A percentile compares a stretch with the other conserved stretches of the same genome.
phyloP scores from a whole-genome alignment of 495 filamentous ascomycete genomes.

The Penicillium samsonianum region DNA sequence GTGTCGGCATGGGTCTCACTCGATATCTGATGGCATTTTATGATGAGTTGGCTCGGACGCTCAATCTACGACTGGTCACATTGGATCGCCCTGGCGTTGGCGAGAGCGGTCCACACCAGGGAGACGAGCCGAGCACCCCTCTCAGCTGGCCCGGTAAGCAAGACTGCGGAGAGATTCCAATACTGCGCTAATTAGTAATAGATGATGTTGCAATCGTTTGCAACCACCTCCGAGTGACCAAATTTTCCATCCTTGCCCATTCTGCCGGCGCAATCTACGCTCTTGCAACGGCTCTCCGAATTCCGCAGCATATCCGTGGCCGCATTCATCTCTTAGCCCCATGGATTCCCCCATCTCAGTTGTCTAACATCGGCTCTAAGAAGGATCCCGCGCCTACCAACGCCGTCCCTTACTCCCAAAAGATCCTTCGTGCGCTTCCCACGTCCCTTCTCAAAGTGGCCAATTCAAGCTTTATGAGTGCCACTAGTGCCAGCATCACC shows the following conservation, averaged over 20 bases:
- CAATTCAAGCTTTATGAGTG: conserved; percentile 91
- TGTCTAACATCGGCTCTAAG: conserved; percentile 77
- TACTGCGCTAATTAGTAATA: conserved; percentile 32
- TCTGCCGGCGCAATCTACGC: conserved; percentile 97
- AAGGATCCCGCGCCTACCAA: conserved; percentile 73
- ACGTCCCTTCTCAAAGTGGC: conserved; percentile 91
- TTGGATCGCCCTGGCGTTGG: conserved; percentile 93
- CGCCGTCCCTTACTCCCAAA: conserved; percentile 86
- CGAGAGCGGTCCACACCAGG: conserved; percentile 76
- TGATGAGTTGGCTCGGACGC: conserved; percentile 86
- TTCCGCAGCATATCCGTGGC: conserved; percentile 94
- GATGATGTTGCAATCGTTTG: conserved; percentile 97
- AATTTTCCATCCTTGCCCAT: conserved; percentile 97
- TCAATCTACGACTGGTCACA: conserved; percentile 89
- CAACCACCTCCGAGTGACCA: conserved; percentile 86
- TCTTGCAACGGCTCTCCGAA: conserved; percentile 89
- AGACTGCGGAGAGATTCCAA: neutral
- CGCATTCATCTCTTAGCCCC: conserved; percentile 94
- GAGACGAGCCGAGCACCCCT: conserved; percentile 77
- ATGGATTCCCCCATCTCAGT: conserved; percentile 98
- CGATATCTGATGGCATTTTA: conserved; percentile 97
- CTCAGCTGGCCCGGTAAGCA: conserved; percentile 89
- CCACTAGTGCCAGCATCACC: conserved; percentile 86
- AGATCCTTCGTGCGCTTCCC: conserved; percentile 86
- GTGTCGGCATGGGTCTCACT: conserved; percentile 96